Percentiles rank a stretch among this genome's conserved stretches.
These are phyloP conservation scores for Isabelozyma rhagii DNA, from an alignment of 805 yeast genomes.

Conservation along the genomic window DNA sequence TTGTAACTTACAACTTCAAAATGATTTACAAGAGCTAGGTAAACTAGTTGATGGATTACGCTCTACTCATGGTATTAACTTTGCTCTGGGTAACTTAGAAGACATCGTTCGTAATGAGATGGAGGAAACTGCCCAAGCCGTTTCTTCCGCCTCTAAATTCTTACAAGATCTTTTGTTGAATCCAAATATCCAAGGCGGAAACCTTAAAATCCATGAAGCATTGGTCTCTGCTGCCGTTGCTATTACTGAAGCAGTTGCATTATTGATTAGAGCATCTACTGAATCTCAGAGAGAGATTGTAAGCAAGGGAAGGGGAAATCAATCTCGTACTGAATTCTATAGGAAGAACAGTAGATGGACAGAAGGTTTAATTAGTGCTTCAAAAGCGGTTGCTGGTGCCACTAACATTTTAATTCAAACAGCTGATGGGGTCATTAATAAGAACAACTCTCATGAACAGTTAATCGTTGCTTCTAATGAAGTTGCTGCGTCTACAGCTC, in stretches of 20 bases:
- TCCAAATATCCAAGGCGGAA: constrained; percentile 52
- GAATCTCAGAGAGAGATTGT: constrained; percentile 82
- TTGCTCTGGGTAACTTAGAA: constrained; percentile 52
- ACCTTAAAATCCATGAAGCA: constrained; percentile 71
- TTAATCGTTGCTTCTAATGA: constrained; percentile 87
- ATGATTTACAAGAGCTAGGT: constrained; percentile 57
- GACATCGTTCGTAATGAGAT: constrained; percentile 72
- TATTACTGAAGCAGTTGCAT: constrained; percentile 72
- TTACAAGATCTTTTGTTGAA: constrained; percentile 52
- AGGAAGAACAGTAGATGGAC: constrained; percentile 91
- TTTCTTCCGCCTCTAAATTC: constrained; percentile 61
- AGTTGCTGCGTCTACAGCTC: constrained; percentile 90
- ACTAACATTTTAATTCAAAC: constrained; percentile 78
- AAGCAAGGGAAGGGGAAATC: constrained; percentile 62
- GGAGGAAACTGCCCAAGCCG: constrained; percentile 67
- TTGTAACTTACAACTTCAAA: constrained; percentile 73
- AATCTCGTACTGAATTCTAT: constrained; percentile 70
- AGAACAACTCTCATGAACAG: constrained; percentile 70
- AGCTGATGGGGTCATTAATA: constrained; percentile 79
- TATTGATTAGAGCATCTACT: constrained; percentile 70
- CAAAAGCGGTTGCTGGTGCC: constrained; percentile 79
- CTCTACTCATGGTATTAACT: constrained; percentile 24
- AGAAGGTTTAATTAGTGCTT: constrained; percentile 87
- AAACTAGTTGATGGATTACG: constrained; percentile 54
- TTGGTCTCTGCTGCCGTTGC: constrained; percentile 76